Conservation (phyloP, 495 filamentous ascomycete species). For the Parachaetomium inaequale region DNA sequence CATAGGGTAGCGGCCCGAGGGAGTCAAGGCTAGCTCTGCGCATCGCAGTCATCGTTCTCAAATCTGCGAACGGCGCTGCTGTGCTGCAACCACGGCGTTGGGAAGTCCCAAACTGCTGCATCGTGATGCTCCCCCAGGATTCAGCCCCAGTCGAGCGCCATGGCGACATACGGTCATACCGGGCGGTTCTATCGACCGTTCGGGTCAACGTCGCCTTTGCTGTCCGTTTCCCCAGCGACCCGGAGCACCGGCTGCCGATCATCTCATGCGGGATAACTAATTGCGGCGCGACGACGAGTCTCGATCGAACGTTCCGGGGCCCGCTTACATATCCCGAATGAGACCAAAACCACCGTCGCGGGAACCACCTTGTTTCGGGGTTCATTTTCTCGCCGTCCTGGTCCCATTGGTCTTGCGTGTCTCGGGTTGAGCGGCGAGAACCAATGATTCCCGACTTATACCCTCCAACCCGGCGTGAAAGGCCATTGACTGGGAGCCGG, state of each 20-base stretch:
- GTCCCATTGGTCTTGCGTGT: conserved; percentile 25
- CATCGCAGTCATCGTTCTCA: conserved; percentile 28
- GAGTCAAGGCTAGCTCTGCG: conserved; percentile 17
- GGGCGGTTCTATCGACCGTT: background rate
- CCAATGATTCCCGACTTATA: conserved; percentile 31
- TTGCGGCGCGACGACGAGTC: background rate
- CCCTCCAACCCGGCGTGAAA: conserved; percentile 28
- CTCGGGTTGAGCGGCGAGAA: conserved; percentile 4
- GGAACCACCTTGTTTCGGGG: conserved; percentile 19
- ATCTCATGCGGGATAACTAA: conserved; percentile 21
- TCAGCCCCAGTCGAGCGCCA: background rate
- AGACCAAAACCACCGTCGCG: conserved; percentile 11
- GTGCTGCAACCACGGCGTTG: conserved; percentile 4
- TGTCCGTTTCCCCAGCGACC: conserved; percentile 16
- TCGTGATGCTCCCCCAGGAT: background rate
- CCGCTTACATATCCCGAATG: conserved; percentile 8
- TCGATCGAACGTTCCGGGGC: conserved; percentile 10
- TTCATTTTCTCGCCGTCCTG: conserved; percentile 21
- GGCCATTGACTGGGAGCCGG: conserved; percentile 11
- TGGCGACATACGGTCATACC: background rate
- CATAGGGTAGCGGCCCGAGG: conserved; percentile 27
- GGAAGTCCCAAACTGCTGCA: conserved; percentile 7
- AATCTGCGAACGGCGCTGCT: conserved; percentile 4
- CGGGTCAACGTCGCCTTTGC: conserved; percentile 1
- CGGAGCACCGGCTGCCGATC: conserved; percentile 15